phyloP scores from a whole-genome alignment of 148 eudicot genomes.

The Silene uniflora region DNA sequence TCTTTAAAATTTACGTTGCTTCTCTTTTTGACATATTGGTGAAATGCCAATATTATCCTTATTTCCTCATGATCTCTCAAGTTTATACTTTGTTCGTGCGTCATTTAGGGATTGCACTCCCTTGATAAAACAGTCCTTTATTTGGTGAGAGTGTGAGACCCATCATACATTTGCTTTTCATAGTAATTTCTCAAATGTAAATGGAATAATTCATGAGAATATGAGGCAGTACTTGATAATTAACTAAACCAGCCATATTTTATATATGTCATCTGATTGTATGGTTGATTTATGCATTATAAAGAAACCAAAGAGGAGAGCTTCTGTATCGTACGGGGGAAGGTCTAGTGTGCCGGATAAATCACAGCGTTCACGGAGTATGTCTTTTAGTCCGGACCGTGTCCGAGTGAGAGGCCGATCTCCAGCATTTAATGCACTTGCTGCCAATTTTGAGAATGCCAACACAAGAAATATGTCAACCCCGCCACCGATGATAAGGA shows the following conservation, averaged over 20 bases:
- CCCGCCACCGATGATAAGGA: slow-evolving; percentile 82
- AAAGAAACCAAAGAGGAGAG: slow-evolving; percentile 95
- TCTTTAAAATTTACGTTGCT: too few relatives aligned
- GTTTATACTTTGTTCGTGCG: too few relatives aligned
- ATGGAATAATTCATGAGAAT: too few relatives aligned
- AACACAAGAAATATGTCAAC: slow-evolving; percentile 89
- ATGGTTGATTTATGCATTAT: slow-evolving; percentile 8
- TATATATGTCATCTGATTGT: neutral
- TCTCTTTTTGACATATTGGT: too few relatives aligned
- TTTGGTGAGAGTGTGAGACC: too few relatives aligned
- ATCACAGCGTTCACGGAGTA: slow-evolving; percentile 94
- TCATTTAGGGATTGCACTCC: too few relatives aligned
- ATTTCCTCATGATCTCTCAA: too few relatives aligned
- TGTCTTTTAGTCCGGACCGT: slow-evolving; percentile 82
- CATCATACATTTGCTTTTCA: too few relatives aligned
- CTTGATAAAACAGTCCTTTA: too few relatives aligned
- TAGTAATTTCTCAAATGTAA: too few relatives aligned
- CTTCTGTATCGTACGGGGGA: slow-evolving; percentile 57
- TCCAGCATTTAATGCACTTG: slow-evolving; percentile 93
- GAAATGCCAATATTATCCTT: too few relatives aligned
- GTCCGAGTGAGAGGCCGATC: slow-evolving; percentile 92
- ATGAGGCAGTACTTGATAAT: neutral
- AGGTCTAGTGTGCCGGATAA: slow-evolving; percentile 81
- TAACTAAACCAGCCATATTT: neutral
- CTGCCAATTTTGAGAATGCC: slow-evolving; percentile 80